Evolutionary conservation across 192 early-diverging fungal genomes (phyloP), one percentile per base, ranked within the genome.

Genomic region (Hyaloraphidium curvatum): DNA sequence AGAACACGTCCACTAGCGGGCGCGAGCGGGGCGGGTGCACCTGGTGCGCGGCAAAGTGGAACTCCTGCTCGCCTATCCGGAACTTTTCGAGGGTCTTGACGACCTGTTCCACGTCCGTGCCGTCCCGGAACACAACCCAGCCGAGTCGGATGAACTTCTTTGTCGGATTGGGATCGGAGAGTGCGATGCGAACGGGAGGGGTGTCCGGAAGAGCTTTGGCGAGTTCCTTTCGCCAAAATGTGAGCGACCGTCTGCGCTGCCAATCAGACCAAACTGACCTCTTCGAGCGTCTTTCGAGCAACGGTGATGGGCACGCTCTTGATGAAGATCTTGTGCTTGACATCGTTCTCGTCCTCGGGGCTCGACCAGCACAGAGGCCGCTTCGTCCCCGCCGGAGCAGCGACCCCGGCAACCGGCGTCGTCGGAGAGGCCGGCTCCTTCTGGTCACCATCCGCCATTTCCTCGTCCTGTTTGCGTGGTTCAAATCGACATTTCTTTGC

Each of bases 61-160:
- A 66, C 9, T 55, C 40, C 50, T 71, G 71, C 27, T 76, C 71
- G 37, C 70, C 77, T 51, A 76, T 71, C 74, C 79, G 58, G 29
- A 30, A 7, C n/a, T n/a, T n/a, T n/a, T n/a, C n/a, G n/a, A n/a
- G n/a, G n/a, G n/a, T n/a, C 21, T 75, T 69, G 57, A 78, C 60
- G 19, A 82, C 81, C 35, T 63, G 67, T 11, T 80, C 74, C 63
- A 93, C 72, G 59, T 93, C 82, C n/a, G 85, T 83, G 19, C 80
- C 87, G 25, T 83, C 68, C 43, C 81, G 74, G 57, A 95, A 93
- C 21, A 80, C 74, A 56, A 89, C 79, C 93, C 93, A 97, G 9
- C 89, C 93, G 54, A 90, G 72, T 14, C 93, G 82, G 62, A 83
- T 75, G 64, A 83, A 83, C 55, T 86, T 80, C 62, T 86, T 85